Conservation (phyloP, 345 rosid genomes). For the Excoecaria cochinchinensis region DNA sequence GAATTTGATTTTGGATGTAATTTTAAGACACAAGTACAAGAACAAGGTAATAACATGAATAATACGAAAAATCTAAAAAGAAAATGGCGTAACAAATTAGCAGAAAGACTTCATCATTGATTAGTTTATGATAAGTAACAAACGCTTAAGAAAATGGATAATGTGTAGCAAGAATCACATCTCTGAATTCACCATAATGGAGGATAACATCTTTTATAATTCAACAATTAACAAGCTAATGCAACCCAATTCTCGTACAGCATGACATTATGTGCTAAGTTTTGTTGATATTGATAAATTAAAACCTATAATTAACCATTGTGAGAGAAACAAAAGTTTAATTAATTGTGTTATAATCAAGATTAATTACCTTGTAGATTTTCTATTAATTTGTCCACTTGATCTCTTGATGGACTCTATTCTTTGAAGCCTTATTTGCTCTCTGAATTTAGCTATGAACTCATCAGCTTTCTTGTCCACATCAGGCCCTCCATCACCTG, state of each 20-base stretch:
- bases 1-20: too few species aligned
- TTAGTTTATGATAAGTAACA: too few species aligned
- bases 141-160: too few species aligned
- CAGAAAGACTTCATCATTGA: too few species aligned
- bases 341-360: background rate
- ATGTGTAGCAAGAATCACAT: too few species aligned
- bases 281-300: background rate
- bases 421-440: constrained; percentile 96
- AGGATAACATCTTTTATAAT: background rate
- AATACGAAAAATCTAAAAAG: too few species aligned
- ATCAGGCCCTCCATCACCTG: constrained; percentile 56
- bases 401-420: constrained; percentile 70
- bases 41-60: too few species aligned
- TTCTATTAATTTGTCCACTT: constrained; percentile 18
- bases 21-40: too few species aligned
- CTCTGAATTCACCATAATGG: background rate
- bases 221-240: background rate
- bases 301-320: constrained; percentile 1
- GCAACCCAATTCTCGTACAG: constrained; percentile 21
- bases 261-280: constrained; percentile 8
- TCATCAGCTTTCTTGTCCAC: constrained; percentile 96
- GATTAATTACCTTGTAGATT: constrained; percentile 5
- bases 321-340: background rate
- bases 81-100: too few species aligned
- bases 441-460: constrained; percentile 97